Percentiles rank a stretch among this genome's conserved stretches.
Conservation (phyloP, 2,329 filamentous ascomycete species). For the Xylariaceae sp. region DNA sequence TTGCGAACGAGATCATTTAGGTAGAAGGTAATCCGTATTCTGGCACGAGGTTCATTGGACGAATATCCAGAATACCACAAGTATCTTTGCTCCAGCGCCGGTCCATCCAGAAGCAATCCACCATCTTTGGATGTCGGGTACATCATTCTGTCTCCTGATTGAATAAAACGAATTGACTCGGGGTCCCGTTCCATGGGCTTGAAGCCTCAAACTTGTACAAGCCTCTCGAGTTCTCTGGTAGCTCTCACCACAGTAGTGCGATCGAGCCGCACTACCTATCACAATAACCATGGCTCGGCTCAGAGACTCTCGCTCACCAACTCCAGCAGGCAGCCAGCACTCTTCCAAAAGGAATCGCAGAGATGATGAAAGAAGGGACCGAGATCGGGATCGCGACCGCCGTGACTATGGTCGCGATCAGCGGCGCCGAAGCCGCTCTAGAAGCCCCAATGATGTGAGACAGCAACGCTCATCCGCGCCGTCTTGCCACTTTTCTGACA, state of each 20-base stretch:
- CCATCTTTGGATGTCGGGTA: slow-evolving; percentile 6
- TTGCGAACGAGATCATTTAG: background rate
- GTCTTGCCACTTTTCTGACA: slow-evolving; percentile 38
- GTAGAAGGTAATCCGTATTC: background rate
- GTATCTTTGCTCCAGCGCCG: background rate
- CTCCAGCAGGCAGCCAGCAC: slow-evolving; percentile 81
- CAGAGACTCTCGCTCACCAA: slow-evolving; percentile 79
- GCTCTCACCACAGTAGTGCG: slow-evolving; percentile 35
- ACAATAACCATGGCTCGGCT: slow-evolving; percentile 52
- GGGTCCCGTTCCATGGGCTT: slow-evolving; percentile 18
- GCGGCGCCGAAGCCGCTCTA: slow-evolving; percentile 52
- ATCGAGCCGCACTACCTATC: slow-evolving; percentile 32
- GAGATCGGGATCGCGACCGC: slow-evolving; percentile 42
- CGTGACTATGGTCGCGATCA: slow-evolving; percentile 42
- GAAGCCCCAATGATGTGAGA: slow-evolving; percentile 58
- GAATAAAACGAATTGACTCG: slow-evolving; percentile 1
- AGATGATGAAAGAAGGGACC: slow-evolving; percentile 53
- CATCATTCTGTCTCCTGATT: slow-evolving; percentile 6
- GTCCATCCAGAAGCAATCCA: background rate
- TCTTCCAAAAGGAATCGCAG: slow-evolving; percentile 64
- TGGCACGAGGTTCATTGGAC: background rate
- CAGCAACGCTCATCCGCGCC: slow-evolving; percentile 7
- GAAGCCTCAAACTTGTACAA: slow-evolving; percentile 23
- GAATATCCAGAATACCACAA: background rate
- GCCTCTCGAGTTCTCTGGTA: slow-evolving; percentile 32